Conservation (phyloP, 768 basidiomycete species). For the Multifurca ochricompacta region DNA sequence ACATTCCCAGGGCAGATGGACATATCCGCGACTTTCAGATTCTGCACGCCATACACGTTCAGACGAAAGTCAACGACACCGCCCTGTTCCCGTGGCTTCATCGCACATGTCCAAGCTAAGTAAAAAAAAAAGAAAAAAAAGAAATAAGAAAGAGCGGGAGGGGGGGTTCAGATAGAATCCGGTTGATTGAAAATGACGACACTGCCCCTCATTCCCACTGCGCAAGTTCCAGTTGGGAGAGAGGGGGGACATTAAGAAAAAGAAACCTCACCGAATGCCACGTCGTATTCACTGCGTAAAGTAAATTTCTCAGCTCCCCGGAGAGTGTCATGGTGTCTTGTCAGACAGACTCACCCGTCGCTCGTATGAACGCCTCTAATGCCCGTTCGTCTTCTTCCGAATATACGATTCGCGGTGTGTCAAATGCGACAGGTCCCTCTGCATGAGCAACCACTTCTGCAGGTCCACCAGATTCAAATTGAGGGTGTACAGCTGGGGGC, state of each 20-base stretch:
- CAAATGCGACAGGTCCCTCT: slow-evolving; percentile 23
- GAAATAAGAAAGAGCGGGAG: no score
- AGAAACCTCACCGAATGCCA: slow-evolving; percentile 15
- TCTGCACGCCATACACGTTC: slow-evolving; percentile 52
- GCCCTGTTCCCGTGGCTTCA: slow-evolving; percentile 50
- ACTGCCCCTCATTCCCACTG: no score
- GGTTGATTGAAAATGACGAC: no score
- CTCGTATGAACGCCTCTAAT: slow-evolving; percentile 26
- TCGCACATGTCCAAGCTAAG: slow-evolving; percentile 58
- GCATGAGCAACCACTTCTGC: slow-evolving; percentile 21
- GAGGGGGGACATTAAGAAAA: background rate
- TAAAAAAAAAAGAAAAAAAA: background rate
- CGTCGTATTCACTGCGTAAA: background rate
- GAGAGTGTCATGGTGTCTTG: no score
- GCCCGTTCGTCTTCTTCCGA: slow-evolving; percentile 31
- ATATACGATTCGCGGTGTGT: slow-evolving; percentile 28
- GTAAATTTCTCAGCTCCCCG: no score
- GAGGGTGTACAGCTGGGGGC: slow-evolving; percentile 24
- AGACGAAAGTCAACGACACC: slow-evolving; percentile 58
- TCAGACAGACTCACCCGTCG: slow-evolving; percentile 13
- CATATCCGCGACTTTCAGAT: slow-evolving; percentile 48
- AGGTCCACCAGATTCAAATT: slow-evolving; percentile 26
- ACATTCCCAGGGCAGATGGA: slow-evolving; percentile 36
- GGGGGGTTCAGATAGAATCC: no score
- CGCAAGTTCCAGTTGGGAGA: no score